Conservation (phyloP, 2,329 filamentous ascomycete genomes). For the Nemania abortiva region DNA sequence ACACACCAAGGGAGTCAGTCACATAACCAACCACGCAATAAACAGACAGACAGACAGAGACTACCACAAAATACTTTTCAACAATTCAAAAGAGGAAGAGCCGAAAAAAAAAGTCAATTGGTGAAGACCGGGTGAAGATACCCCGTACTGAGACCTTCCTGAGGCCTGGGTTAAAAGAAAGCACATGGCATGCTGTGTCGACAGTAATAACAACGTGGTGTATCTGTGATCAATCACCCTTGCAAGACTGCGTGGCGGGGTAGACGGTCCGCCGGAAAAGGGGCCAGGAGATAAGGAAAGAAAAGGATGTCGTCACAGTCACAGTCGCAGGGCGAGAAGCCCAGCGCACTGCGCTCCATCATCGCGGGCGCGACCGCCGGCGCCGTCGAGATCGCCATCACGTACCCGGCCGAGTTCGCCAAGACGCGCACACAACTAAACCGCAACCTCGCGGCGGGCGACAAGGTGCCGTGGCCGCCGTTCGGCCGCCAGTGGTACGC, state of each 20-base stretch:
- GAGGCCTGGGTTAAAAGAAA: not conserved
- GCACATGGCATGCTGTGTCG: not conserved
- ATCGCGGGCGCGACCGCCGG: constrained; percentile 94
- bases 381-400: constrained; percentile 91
- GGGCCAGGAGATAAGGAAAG: not conserved
- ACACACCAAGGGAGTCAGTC: not conserved
- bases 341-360: constrained; percentile 88
- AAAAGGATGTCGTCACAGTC: constrained; percentile 38
- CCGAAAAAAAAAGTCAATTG: constrained; percentile 5
- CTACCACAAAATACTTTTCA: too few species aligned
- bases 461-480: constrained; percentile 94
- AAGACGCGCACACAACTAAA: constrained; percentile 97
- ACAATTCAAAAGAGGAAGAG: too few species aligned
- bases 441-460: constrained; percentile 78
- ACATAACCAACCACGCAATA: not conserved
- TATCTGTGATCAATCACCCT: not conserved
- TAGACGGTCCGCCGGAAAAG: not conserved
- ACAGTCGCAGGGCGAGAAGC: constrained; percentile 59
- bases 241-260: not conserved
- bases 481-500: constrained; percentile 98
- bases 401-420: constrained; percentile 88
- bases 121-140: too few species aligned
- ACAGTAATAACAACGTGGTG: not conserved
- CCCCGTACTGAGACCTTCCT: too few species aligned
- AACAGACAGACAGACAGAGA: not conserved